A percentile compares a stretch with the other conserved stretches of the same genome.
Evolutionary conservation across 140 eudicot species (phyloP).

Genomic region (Bidens hawaiensis): DNA sequence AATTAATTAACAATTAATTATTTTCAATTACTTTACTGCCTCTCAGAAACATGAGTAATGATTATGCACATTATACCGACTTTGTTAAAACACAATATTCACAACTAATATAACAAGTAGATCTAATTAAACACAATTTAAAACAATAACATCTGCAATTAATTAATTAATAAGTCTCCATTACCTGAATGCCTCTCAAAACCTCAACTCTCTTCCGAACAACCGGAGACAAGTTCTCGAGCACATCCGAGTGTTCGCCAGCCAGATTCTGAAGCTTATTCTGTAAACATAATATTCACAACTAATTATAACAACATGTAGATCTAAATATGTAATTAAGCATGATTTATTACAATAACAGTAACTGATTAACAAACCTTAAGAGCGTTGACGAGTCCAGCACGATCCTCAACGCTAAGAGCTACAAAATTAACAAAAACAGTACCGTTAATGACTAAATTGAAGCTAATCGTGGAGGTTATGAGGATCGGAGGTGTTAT

Average conservation of each 20-base stretch:
- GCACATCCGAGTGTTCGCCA: conserved; percentile 60
- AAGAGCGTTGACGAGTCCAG: conserved; percentile 72
- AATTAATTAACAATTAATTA: too few species aligned
- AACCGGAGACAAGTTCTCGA: conserved; percentile 54
- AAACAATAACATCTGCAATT: neutral
- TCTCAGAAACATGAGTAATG: too few species aligned
- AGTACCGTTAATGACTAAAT: too few species aligned
- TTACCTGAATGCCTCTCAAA: conserved; percentile 68
- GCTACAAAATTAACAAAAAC: conserved; percentile 27
- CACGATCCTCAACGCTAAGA: conserved; percentile 74
- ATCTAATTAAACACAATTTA: too few species aligned
- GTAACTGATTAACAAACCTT: conserved; percentile 35
- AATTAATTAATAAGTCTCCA: neutral
- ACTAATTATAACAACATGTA: too few species aligned
- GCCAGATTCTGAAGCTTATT: conserved; percentile 65
- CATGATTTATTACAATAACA: neutral
- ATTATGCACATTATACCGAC: too few species aligned
- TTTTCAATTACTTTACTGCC: too few species aligned
- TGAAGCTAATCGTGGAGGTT: neutral
- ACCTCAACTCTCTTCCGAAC: conserved; percentile 82
- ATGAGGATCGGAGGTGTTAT: too few species aligned
- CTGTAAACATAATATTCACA: conserved; percentile 19
- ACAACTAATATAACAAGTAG: too few species aligned
- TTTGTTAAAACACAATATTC: too few species aligned
- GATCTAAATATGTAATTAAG: too few species aligned